Evolutionary conservation across 2,329 filamentous ascomycete genomes (phyloP).

Genomic region (Cryphonectria parasitica): DNA sequence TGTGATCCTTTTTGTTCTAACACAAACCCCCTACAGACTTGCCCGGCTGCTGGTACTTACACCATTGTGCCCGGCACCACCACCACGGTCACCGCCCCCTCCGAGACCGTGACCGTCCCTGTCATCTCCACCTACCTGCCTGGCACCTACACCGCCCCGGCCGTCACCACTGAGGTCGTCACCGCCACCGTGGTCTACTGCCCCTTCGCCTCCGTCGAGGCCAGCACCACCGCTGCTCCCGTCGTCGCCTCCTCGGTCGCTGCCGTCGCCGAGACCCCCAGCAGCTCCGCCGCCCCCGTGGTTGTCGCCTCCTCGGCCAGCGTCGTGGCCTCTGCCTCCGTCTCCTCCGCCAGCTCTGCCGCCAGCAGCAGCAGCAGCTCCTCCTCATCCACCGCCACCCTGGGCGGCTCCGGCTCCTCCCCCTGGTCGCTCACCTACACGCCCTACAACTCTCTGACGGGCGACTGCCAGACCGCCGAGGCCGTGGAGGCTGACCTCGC

Average conservation of each 20-base stretch:
- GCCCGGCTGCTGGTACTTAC: conserved; percentile 75
- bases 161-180: conserved; percentile 69
- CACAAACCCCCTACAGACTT: conserved; percentile 46
- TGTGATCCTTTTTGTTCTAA: not conserved
- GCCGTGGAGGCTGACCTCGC: conserved; percentile 64
- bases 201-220: conserved; percentile 60
- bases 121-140: conserved; percentile 66
- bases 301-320: conserved; percentile 37
- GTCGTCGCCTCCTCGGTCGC: conserved; percentile 32
- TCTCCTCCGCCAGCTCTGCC: conserved; percentile 34
- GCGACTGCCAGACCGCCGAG: conserved; percentile 66
- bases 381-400: conserved; percentile 35
- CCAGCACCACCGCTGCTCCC: conserved; percentile 38
- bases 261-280: conserved; percentile 30
- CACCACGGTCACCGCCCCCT: conserved; percentile 57
- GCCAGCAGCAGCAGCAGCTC: conserved; percentile 27
- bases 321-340: conserved; percentile 35
- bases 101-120: conserved; percentile 65
- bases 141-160: conserved; percentile 74
- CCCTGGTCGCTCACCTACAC: conserved; percentile 81
- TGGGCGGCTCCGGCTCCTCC: conserved; percentile 46
- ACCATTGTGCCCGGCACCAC: conserved; percentile 69
- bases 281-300: conserved; percentile 33
- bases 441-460: conserved; percentile 63
- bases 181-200: conserved; percentile 72